Evolutionary conservation across 331 rosid species (phyloP).

Genomic region (Pyrus hybrid): DNA sequence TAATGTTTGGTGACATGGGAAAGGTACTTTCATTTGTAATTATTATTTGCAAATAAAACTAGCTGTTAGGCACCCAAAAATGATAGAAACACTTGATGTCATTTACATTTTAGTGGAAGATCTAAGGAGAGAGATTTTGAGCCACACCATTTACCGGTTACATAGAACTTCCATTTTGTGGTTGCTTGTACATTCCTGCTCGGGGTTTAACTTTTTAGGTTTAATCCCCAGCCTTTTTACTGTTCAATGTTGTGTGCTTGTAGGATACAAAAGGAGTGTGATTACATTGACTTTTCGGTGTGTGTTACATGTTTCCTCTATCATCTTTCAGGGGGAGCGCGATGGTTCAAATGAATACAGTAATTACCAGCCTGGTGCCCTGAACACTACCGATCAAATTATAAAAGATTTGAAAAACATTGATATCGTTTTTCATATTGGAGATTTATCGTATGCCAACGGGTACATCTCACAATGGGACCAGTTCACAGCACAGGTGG

Average conservation of each 20-base stretch:
- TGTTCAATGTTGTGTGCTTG: not conserved
- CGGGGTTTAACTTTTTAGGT: not conserved
- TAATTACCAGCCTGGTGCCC: conserved; percentile 72
- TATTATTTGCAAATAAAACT: too few relatives aligned
- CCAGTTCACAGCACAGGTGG: conserved; percentile 81
- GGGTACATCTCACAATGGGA: conserved; percentile 92
- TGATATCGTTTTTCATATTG: conserved; percentile 74
- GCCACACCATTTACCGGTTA: not conserved
- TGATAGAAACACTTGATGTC: too few relatives aligned
- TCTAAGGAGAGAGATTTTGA: not conserved
- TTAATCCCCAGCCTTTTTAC: not conserved
- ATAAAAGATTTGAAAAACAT: conserved; percentile 59
- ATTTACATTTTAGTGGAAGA: not conserved
- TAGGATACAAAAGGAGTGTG: not conserved
- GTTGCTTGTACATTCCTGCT: not conserved
- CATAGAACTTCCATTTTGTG: not conserved
- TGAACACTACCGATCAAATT: conserved; percentile 78
- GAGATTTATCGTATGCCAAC: conserved; percentile 70
- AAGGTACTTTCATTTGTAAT: conserved; percentile 38
- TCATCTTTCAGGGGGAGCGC: conserved; percentile 65
- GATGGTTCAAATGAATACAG: conserved; percentile 78
- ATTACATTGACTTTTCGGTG: not conserved
- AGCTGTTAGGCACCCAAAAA: not conserved
- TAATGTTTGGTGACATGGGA: conserved; percentile 91
- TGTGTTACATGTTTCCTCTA: not conserved